These are phyloP conservation scores for Penicillium brasilianum DNA, from an alignment of 2,329 filamentous ascomycete genomes.

Conservation along the genomic window DNA sequence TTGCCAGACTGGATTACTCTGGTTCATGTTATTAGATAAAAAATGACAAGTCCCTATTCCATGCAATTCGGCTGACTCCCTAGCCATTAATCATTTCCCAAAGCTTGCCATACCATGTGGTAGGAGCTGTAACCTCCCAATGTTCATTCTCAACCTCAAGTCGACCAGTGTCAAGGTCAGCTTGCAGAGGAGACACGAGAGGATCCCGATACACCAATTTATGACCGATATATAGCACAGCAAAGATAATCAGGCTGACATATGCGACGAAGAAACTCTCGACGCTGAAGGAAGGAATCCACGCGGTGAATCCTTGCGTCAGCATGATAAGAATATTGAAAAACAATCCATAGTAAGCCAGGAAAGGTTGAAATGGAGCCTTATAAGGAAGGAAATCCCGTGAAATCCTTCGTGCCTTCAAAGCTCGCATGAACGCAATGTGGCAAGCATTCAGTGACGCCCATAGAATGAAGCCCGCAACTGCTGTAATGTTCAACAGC, in stretches of 20 bases:
- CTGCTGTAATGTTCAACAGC: constrained; percentile 18
- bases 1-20: not conserved
- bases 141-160: constrained; percentile 21
- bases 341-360: constrained; percentile 19
- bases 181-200: constrained; percentile 17
- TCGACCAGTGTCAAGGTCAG: constrained; percentile 22
- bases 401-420: constrained; percentile 18
- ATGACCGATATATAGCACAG: constrained; percentile 19
- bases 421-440: constrained; percentile 19
- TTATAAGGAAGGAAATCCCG: constrained; percentile 20
- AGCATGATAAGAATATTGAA: constrained; percentile 20
- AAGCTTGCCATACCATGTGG: constrained; percentile 22
- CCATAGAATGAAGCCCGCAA: constrained; percentile 22
- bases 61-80: not conserved
- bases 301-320: constrained; percentile 21
- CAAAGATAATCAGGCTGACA: constrained; percentile 22
- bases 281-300: constrained; percentile 19
- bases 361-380: constrained; percentile 18
- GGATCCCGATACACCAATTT: constrained; percentile 15
- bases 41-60: not conserved
- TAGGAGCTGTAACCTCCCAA: constrained; percentile 20
- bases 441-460: constrained; percentile 21
- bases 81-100: constrained; percentile 19
- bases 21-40: not conserved
- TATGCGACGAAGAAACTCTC: constrained; percentile 21